Conservation (phyloP, 106 monocot genomes). For the Vanilla planifolia region DNA sequence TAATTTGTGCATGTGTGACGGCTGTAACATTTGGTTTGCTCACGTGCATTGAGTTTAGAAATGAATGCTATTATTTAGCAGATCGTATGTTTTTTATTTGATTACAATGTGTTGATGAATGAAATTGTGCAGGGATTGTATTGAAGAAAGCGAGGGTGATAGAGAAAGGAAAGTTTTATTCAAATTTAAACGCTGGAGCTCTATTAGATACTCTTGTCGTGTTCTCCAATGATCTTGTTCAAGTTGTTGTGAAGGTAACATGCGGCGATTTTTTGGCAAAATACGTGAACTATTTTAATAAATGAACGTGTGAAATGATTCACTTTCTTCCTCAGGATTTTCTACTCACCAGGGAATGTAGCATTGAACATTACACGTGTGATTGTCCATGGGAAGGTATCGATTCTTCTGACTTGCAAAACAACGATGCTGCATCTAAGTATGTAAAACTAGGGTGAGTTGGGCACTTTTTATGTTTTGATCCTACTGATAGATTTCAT, state of each 20-base stretch:
- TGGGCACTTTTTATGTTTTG: background rate
- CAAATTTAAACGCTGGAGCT: conserved; percentile 22
- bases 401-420: background rate
- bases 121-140: conserved; percentile 34
- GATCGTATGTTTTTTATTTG: background rate
- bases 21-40: background rate
- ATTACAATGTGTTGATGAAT: background rate
- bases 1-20: background rate
- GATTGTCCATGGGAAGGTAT: conserved; percentile 5
- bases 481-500: background rate
- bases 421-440: background rate
- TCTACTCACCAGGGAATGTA: conserved; percentile 1
- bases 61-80: background rate
- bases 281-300: background rate
- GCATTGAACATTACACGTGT: background rate
- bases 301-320: background rate
- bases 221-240: conserved; percentile 36
- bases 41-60: background rate
- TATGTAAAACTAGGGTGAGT: conserved; percentile 1
- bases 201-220: conserved; percentile 48
- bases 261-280: conserved; percentile 2
- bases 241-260: conserved; percentile 48
- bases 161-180: conserved; percentile 23
- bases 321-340: conserved; percentile 11
- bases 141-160: conserved; percentile 57